Base-by-base conservation (phyloP, 257 asterid genomes). In the Fraxinus pennsylvanica region DNA sequence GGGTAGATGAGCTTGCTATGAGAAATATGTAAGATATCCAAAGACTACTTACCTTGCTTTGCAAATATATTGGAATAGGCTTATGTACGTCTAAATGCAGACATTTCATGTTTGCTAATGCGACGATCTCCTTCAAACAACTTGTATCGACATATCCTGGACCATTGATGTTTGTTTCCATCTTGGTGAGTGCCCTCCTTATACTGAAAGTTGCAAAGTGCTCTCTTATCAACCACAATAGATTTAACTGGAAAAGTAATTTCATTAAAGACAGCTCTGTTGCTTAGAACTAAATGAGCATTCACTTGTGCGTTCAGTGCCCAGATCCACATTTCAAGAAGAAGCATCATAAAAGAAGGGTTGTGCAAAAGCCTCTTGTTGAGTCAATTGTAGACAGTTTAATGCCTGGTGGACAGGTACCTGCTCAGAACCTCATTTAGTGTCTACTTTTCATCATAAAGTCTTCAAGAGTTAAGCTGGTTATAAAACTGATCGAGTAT, bases 251-350 rank as follows among this genome's bases (percentile, higher is more conserved):
- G n/a, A 67, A 25, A 21, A 66, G 17, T n/a, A 76, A 30, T 50
- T 78, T 30, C 25, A 3, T 63, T 33, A 77, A 67, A 66, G 29
- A 81, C 43, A 22, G 61, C 54, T 45, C 68, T 71, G 54, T 76
- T 69, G 68, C 25, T 75, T 68, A 74, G 14, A 77, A 39, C 74
- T 22, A 72, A 81, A 76, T 29, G 39, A 63, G 33, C 59, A 22
- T 78, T 73, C 78, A 15, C 79, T 74, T 25, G 9, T 81, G 73
- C 74, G 41, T 88, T 87, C 92, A 95, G 99, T 95, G 98, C 78
- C 99, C 99, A 17, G 99, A 95, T 77, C 98, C 99, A 14, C 96
- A 95, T 88, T 95, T 93, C 85, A 95, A 95, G 96, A 93, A 89
- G 75, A 95, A 83, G 73, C 90, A 93, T 82, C 97, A 81, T 78